Evolutionary conservation across 2,329 filamentous ascomycete genomes (phyloP), one percentile per base, ranked within the genome.

Genomic region (Xylaria sp.): DNA sequence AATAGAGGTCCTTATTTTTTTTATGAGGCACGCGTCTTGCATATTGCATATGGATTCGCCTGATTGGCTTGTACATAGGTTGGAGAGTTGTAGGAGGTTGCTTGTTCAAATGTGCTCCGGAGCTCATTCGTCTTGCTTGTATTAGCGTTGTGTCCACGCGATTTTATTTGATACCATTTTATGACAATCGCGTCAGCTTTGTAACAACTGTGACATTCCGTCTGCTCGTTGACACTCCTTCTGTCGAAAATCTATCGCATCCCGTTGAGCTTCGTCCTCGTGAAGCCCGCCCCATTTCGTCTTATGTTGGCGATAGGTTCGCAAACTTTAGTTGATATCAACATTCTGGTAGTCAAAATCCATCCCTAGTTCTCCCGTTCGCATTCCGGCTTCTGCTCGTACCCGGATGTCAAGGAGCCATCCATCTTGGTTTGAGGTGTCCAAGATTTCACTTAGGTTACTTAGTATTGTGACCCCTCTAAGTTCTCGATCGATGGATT

Each of bases 41-140:
- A 66, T 67, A 65, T 67, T 70, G 62, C 63, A 65, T 59, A 72
- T 70, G 62, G 50, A 63, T 64, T 72, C 51, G 51, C 62, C 51
- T 59, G 55, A 55, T 52, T 70, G 63, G 67, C 58, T 72, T 72
- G 65, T 72, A 70, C 63, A 70, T 70, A 72, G 54, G 62, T 56
- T 67, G 67, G 66, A 68, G 62, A 70, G 50, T 41, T 65, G 50
- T 44, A 70, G 60, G 63, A 31, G 25, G 2, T 65, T 20, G 23
- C 20, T 58, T 28, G 20, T 58, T 58, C 8, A 12, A 46, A 51
- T 56, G 46, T 55, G 46, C 44, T 61, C 48, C 56, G 18, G 48
- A 55, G 63, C 58, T 52, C 28, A 48, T 55, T 51, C 13, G n/a
- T 50, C 25, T 58, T 39, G 50, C n/a, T 58, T 60, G 50, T 34